Percentiles rank a stretch among this genome's conserved stretches.
phyloP scores from a whole-genome alignment of 495 filamentous ascomycete genomes.

The Corynascus novoguineensis region DNA sequence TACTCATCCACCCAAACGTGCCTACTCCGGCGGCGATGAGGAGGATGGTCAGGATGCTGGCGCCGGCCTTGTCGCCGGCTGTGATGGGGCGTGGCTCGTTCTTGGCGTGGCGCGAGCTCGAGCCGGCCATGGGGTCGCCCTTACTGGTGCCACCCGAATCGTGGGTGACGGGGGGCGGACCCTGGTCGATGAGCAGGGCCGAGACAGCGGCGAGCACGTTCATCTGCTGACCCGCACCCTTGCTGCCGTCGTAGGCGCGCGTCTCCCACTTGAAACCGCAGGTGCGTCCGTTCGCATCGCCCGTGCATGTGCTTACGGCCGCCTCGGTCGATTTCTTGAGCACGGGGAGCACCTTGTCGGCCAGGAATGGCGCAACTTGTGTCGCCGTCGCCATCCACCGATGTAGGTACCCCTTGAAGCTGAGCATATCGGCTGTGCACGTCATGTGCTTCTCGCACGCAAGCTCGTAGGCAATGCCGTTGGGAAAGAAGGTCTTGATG shows the following conservation, averaged over 20 bases:
- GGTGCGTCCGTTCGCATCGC: constrained; percentile 48
- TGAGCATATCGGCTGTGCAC: constrained; percentile 72
- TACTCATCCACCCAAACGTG: constrained; percentile 46
- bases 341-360: constrained; percentile 56
- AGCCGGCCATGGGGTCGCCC: constrained; percentile 58
- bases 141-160: constrained; percentile 59
- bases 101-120: constrained; percentile 19
- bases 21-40: constrained; percentile 35
- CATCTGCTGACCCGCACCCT: constrained; percentile 65
- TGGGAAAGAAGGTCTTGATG: constrained; percentile 54
- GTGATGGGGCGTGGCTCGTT: constrained; percentile 37
- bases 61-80: constrained; percentile 59
- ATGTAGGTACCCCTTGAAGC: constrained; percentile 81
- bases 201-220: constrained; percentile 60
- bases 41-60: constrained; percentile 56
- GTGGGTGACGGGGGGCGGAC: constrained; percentile 49
- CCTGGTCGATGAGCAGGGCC: constrained; percentile 42
- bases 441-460: constrained; percentile 58
- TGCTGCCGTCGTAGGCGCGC: constrained; percentile 51
- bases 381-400: constrained; percentile 73
- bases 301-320: constrained; percentile 65
- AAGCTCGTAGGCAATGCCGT: constrained; percentile 53
- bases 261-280: constrained; percentile 69
- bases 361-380: constrained; percentile 64
- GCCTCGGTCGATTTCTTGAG: constrained; percentile 59